Conservation (phyloP, 441 rosid species). For the Macaranga tanarius region DNA sequence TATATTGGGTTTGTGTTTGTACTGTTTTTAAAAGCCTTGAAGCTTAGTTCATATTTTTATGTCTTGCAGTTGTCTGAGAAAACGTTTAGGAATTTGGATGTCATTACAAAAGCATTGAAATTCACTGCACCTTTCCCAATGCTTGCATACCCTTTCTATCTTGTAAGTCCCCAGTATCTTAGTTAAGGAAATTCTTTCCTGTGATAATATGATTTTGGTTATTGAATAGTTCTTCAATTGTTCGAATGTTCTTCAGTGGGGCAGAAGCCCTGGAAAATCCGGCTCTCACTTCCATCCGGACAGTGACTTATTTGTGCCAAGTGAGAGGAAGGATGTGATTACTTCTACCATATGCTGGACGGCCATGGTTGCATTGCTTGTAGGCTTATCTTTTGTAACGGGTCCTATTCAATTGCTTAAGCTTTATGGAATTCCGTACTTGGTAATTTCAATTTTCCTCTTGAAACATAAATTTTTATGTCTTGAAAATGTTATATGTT, state of each 20-base stretch:
- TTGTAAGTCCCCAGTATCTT: slow-evolving; percentile 32
- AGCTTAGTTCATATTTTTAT: slow-evolving; percentile 5
- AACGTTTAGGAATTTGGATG: slow-evolving; percentile 59
- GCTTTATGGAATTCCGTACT: slow-evolving; percentile 80
- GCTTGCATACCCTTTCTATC: slow-evolving; percentile 57
- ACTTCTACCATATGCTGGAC: slow-evolving; percentile 79
- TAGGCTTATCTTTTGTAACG: slow-evolving; percentile 40
- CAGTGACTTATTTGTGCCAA: slow-evolving; percentile 60
- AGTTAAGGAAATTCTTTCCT: background rate
- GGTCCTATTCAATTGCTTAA: slow-evolving; percentile 70
- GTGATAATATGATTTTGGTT: background rate
- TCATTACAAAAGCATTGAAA: slow-evolving; percentile 37
- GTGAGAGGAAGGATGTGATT: slow-evolving; percentile 60
- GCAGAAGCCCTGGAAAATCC: slow-evolving; percentile 88
- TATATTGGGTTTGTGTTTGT: background rate
- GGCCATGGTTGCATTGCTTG: slow-evolving; percentile 58
- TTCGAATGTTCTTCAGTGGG: slow-evolving; percentile 45
- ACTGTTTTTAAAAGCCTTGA: background rate
- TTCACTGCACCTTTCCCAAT: slow-evolving; percentile 58
- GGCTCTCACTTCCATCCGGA: slow-evolving; percentile 89
- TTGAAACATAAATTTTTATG: background rate
- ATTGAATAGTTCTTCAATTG: background rate
- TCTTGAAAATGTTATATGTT: background rate
- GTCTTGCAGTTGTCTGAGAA: slow-evolving; percentile 71
- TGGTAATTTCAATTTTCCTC: slow-evolving; percentile 36